Evolutionary conservation across 495 filamentous ascomycete species (phyloP), one percentile per base, ranked within the genome.

Genomic region (Hyaloscypha finlandica): DNA sequence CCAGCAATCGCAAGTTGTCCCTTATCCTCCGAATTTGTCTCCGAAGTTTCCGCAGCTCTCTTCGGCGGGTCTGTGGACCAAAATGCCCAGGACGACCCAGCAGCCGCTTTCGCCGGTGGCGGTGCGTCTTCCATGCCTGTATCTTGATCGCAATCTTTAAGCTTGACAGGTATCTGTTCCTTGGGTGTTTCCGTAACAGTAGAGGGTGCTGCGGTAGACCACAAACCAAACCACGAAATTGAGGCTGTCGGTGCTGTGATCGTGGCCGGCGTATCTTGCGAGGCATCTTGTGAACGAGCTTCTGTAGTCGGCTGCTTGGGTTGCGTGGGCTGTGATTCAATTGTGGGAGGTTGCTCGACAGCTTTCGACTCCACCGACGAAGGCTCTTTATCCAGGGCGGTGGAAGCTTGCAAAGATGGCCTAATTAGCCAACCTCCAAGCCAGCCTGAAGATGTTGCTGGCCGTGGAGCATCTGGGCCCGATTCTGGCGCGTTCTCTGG

Each of bases 1-100:
- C 88, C 86, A 25, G 84, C 85, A n/a, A 92, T 82, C 12, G 89
- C 87, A 14, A 92, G 77, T 73, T 94, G 88, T 3, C 89, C 89
- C 33, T 84, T 73, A 70, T 90, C 84, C 11, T 78, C 73, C 8
- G 75, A 64, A 16, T 69, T 52, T 12, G 68, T 68, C 25, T 48
- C 19, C 11, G 56, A 31, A 11, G 29, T 6, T 9, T 42, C 22
- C 2, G 2, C 22, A 35, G 81, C 76, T 64, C 66, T 66, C 60
- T 84, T 85, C 12, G 85, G 71, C 22, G 82, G 76, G 20, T 92
- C 90, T 63, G 84, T 86, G 8, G 90, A 92, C 73, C 70, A 74
- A 45, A 74, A 72, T 39, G 70, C 70, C 73, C 73, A 74, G 51
- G 55, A 65, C 11, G 73, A 71, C 14, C 37, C 65, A 31, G 66